Conservation (phyloP, 2,329 filamentous ascomycete species). For the Dothiorella sarmentorum region DNA sequence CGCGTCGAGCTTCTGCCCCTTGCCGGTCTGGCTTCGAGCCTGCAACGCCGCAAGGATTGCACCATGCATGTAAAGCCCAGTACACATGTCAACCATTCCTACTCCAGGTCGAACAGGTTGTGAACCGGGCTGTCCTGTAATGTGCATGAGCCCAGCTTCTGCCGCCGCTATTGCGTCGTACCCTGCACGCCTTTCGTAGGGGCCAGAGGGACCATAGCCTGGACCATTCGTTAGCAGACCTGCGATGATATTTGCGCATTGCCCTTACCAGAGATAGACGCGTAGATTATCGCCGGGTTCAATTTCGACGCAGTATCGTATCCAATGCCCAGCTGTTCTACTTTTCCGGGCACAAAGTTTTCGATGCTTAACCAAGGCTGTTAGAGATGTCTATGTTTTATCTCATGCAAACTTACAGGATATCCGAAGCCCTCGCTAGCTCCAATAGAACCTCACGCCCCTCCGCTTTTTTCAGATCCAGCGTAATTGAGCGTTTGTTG, state of each 20-base stretch:
- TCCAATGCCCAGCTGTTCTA: slow-evolving; percentile 41
- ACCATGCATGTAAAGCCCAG: slow-evolving; percentile 44
- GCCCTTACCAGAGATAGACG: slow-evolving; percentile 40
- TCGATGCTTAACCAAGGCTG: slow-evolving; percentile 30
- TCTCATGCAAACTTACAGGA: slow-evolving; percentile 25
- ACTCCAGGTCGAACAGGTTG: slow-evolving; percentile 43
- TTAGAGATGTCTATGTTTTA: neutral
- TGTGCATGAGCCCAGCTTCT: slow-evolving; percentile 44
- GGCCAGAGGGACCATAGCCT: slow-evolving; percentile 43
- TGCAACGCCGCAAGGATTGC: slow-evolving; percentile 41
- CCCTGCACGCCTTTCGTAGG: slow-evolving; percentile 42
- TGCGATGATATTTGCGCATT: slow-evolving; percentile 24
- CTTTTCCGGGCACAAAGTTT: slow-evolving; percentile 44
- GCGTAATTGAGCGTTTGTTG: slow-evolving; percentile 43
- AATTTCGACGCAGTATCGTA: slow-evolving; percentile 36
- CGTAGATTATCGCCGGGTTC: slow-evolving; percentile 43
- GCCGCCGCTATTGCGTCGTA: slow-evolving; percentile 47
- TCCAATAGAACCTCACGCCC: slow-evolving; percentile 27
- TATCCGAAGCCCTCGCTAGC: slow-evolving; percentile 32
- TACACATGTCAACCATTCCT: slow-evolving; percentile 45
- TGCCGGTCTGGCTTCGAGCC: slow-evolving; percentile 28
- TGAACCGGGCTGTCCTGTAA: slow-evolving; percentile 42
- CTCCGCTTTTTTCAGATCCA: slow-evolving; percentile 40
- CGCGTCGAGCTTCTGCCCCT: slow-evolving; percentile 44
- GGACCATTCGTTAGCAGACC: slow-evolving; percentile 28